phyloP scores from a whole-genome alignment of 495 filamentous ascomycete species.

The Tuber umbilicatum region DNA sequence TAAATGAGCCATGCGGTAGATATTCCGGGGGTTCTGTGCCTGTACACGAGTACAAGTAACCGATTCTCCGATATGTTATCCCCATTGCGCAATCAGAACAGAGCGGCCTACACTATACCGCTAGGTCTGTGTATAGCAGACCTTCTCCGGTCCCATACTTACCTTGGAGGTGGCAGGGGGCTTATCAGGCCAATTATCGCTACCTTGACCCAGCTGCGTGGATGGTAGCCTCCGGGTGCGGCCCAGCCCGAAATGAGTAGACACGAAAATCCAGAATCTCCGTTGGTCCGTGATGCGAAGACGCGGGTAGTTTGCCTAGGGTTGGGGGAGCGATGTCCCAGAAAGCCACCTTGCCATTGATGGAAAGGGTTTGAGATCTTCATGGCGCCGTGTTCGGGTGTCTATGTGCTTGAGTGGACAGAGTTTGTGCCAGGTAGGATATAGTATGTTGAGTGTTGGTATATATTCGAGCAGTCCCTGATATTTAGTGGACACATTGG shows the following conservation, averaged over 20 bases:
- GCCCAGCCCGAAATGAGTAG: background rate
- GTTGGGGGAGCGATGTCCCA: background rate
- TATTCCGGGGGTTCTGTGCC: background rate
- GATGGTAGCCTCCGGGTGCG: background rate
- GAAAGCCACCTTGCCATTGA: background rate
- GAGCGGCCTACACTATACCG: background rate
- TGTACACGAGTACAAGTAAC: background rate
- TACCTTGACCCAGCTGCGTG: background rate
- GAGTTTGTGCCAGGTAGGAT: background rate
- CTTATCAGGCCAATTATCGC: background rate
- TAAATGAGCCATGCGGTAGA: too few species aligned
- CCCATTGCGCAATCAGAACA: background rate
- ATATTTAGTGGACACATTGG: background rate
- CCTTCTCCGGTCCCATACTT: background rate
- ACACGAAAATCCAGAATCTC: background rate
- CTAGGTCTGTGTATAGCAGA: background rate
- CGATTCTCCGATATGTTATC: background rate
- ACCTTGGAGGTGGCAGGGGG: background rate
- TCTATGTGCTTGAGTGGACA: background rate
- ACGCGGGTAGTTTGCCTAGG: background rate
- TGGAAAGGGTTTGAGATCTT: background rate
- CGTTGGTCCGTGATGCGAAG: background rate
- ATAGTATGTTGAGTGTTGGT: background rate
- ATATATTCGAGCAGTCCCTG: background rate
- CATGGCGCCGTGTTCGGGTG: background rate